Percentiles rank a stretch among this genome's conserved stretches.
Conservation (phyloP, 768 basidiomycete genomes). For the Collybia sp. region DNA sequence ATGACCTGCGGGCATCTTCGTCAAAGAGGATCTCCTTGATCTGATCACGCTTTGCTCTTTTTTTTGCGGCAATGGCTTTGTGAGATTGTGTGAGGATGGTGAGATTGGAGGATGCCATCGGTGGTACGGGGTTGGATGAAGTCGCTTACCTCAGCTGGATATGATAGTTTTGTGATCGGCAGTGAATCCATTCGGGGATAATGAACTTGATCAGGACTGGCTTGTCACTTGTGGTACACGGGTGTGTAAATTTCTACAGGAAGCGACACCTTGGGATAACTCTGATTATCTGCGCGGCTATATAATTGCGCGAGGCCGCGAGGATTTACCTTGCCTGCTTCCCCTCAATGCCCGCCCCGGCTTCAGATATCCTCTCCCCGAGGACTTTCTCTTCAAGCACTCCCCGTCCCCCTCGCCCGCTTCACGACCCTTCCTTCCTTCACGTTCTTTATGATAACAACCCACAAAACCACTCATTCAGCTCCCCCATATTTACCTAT, state of each 20-base stretch:
- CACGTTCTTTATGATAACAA: constrained; percentile 21
- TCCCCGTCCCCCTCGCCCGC: constrained; percentile 3
- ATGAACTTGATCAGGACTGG: constrained; percentile 2
- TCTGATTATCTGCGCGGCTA: neutral
- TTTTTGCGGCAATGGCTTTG: constrained; percentile 61
- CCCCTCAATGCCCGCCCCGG: constrained; percentile 5
- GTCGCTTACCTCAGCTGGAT: too few relatives aligned
- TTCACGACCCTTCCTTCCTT: constrained; percentile 10
- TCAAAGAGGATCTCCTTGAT: constrained; percentile 83
- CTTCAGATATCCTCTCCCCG: constrained; percentile 2
- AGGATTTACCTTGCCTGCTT: neutral
- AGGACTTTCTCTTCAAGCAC: constrained; percentile 3
- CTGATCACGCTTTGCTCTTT: constrained; percentile 58
- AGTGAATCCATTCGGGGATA: neutral
- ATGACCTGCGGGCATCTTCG: constrained; percentile 75
- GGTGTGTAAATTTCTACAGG: neutral
- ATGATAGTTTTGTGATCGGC: constrained; percentile 4
- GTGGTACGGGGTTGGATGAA: constrained; percentile 2
- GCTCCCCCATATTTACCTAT: constrained; percentile 11
- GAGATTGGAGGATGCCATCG: constrained; percentile 27
- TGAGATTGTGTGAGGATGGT: constrained; percentile 59
- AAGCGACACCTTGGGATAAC: neutral
- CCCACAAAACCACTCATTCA: constrained; percentile 5
- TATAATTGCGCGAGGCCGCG: too few relatives aligned
- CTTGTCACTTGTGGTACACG: neutral